phyloP scores from a whole-genome alignment of 352 stramenopile genomes.

The Blastocystis sp. region DNA sequence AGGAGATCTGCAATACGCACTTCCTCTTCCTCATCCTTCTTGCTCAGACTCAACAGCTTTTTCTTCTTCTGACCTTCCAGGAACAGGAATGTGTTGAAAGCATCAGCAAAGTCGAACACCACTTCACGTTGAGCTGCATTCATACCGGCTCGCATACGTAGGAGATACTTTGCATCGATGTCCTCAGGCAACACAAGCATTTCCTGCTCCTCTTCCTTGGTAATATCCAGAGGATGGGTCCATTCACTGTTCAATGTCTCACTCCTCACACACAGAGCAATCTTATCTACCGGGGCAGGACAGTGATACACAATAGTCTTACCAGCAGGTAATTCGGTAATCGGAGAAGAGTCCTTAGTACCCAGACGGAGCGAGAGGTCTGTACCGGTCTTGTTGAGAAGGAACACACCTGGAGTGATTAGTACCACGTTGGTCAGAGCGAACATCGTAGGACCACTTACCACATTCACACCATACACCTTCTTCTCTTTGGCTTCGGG shows the following conservation, averaged over 20 bases:
- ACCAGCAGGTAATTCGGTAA: conserved; percentile 17
- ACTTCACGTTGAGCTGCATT: conserved; percentile 39
- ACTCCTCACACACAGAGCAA: conserved; percentile 40
- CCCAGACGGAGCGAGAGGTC: conserved; percentile 37
- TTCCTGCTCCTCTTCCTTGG: conserved; percentile 32
- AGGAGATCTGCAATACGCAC: conserved; percentile 12
- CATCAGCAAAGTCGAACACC: conserved; percentile 58
- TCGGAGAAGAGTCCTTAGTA: neutral
- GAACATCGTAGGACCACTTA: conserved; percentile 1
- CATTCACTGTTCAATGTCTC: conserved; percentile 15
- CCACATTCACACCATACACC: conserved; percentile 49
- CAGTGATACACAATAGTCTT: conserved; percentile 40
- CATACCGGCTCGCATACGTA: conserved; percentile 53
- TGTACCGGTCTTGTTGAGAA: neutral
- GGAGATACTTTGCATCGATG: conserved; percentile 1
- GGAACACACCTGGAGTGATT: conserved; percentile 49
- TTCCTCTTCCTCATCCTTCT: conserved; percentile 64
- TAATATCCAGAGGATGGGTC: conserved; percentile 29
- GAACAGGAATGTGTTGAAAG: conserved; percentile 59
- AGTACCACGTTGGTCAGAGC: conserved; percentile 21
- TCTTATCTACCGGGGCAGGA: conserved; percentile 17
- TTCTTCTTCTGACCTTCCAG: conserved; percentile 33
- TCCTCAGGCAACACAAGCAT: neutral
- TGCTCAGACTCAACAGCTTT: conserved; percentile 30
- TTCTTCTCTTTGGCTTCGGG: neutral